Evolutionary conservation across 345 rosid species (phyloP).

Genomic region (Hibiscus mutabilis): DNA sequence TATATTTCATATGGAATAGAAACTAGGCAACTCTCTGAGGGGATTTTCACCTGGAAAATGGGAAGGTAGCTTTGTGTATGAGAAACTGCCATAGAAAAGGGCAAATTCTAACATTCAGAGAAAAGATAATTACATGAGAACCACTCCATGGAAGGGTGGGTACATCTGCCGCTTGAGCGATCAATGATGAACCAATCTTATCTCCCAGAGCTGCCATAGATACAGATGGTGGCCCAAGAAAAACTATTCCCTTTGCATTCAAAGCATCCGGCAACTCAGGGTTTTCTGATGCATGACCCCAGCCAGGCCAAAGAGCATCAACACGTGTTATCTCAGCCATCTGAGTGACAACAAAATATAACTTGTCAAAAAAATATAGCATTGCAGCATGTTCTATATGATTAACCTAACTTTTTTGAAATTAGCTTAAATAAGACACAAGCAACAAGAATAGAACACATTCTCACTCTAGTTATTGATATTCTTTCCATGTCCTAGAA

Average conservation of each 20-base stretch:
- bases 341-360: slow-evolving; percentile 31
- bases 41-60: slow-evolving; percentile 66
- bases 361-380: slow-evolving; percentile 9
- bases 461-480: not conserved
- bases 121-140: slow-evolving; percentile 57
- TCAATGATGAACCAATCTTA: slow-evolving; percentile 97
- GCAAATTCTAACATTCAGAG: not conserved
- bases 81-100: slow-evolving; percentile 8
- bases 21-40: slow-evolving; percentile 66
- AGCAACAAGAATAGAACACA: not conserved
- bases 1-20: slow-evolving; percentile 84
- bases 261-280: slow-evolving; percentile 96
- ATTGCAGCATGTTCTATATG: not conserved
- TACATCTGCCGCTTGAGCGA: slow-evolving; percentile 99
- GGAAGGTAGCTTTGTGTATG: slow-evolving; percentile 15
- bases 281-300: slow-evolving; percentile 99
- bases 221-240: slow-evolving; percentile 88
- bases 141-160: slow-evolving; percentile 99
- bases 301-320: slow-evolving; percentile 99
- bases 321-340: slow-evolving; percentile 97
- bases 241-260: slow-evolving; percentile 69
- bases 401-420: not conserved
- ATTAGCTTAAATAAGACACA: not conserved
- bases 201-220: slow-evolving; percentile 99
- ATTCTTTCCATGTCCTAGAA: not conserved